Base-by-base conservation (phyloP, 176 grass and related monocot genomes). In the Oryza longistaminata region DNA sequence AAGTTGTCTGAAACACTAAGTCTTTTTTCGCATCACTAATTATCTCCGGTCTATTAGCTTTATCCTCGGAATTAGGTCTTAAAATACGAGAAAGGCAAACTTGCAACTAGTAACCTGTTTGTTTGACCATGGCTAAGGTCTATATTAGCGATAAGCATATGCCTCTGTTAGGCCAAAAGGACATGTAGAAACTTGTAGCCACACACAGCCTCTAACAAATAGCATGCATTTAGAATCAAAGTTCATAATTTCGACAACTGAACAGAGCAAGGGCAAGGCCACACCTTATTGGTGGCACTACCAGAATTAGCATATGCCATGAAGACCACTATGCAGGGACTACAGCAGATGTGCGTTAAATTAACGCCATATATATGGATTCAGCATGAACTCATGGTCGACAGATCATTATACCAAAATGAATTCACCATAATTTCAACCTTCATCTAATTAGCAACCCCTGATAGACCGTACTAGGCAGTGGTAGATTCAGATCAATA, bases 231-330 rank as follows among this genome's bases (percentile, higher is more conserved):
- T 39, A 33, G 24, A 44, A 83, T 78, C 22, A 68, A 45, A 6
- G 2, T 4, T 31, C 24, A 5, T 19, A 79, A 45, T 62, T 81
- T 44, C 17, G 0, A 25, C 15, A 22, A 66, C 5, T 67, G 17
- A 55, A 31, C 22, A 58, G 26, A 48, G 14, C 7, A 1, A 80
- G 31, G 22, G 14, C 7, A 1, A 80, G 31, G 22, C 9, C 15
- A 9, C 31, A 42, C 8, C 65, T 31, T 39, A n/a, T 2, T 15
- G 21, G 24, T 27, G 71, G 12, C 8, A 6, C 46, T 75, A 64
- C 78, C 37, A 71, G 8, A 86, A 79, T 79, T 90, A 69, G 88
- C 50, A 77, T 79, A 2, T 45, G 22, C 29, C 83, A 37, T 69
- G 12, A 29, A 75, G 42, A 13, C 68, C 31, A 65, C 66, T 64